A percentile compares a stretch with the other conserved stretches of the same genome.
phyloP scores from a whole-genome alignment of 1,139 yeast genomes.

The Candida tropicalis region DNA sequence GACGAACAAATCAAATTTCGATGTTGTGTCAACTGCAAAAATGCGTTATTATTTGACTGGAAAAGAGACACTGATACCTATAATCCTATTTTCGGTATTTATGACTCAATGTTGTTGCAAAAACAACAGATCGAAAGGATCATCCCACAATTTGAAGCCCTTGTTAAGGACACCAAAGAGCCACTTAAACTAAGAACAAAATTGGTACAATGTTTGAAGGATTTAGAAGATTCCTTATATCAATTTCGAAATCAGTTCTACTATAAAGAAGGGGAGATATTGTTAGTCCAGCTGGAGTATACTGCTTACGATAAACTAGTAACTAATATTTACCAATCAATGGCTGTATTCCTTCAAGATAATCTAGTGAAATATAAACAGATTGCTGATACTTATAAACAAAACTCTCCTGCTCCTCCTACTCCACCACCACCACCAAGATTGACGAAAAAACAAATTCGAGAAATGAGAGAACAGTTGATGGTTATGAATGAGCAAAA shows the following conservation, averaged over 20 bases:
- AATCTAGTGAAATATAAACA: conserved; percentile 32
- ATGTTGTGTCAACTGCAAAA: conserved; percentile 71
- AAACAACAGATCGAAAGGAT: conserved; percentile 35
- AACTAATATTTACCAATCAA: conserved; percentile 38
- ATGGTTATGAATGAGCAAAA: conserved; percentile 88
- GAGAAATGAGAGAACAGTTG: conserved; percentile 68
- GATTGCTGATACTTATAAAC: conserved; percentile 28
- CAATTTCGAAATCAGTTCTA: conserved; percentile 32
- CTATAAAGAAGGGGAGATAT: conserved; percentile 17
- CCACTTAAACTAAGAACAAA: conserved; percentile 26
- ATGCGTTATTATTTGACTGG: conserved; percentile 57
- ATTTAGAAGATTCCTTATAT: conserved; percentile 32
- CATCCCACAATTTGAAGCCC: conserved; percentile 32
- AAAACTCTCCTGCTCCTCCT: conserved; percentile 4
- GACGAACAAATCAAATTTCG: conserved; percentile 31
- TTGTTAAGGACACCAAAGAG: conserved; percentile 15
- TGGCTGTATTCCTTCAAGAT: conserved; percentile 38
- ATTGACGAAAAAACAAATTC: conserved; percentile 52
- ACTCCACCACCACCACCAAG: conserved; percentile 21
- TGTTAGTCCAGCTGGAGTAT: conserved; percentile 21
- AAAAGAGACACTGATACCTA: conserved; percentile 38
- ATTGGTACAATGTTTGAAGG: conserved; percentile 34
- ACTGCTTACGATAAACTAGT: conserved; percentile 23
- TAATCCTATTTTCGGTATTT: conserved; percentile 28
- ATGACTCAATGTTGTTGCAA: conserved; percentile 35